Base-by-base conservation (phyloP, 495 filamentous ascomycete species). In the Viridothelium virens region DNA sequence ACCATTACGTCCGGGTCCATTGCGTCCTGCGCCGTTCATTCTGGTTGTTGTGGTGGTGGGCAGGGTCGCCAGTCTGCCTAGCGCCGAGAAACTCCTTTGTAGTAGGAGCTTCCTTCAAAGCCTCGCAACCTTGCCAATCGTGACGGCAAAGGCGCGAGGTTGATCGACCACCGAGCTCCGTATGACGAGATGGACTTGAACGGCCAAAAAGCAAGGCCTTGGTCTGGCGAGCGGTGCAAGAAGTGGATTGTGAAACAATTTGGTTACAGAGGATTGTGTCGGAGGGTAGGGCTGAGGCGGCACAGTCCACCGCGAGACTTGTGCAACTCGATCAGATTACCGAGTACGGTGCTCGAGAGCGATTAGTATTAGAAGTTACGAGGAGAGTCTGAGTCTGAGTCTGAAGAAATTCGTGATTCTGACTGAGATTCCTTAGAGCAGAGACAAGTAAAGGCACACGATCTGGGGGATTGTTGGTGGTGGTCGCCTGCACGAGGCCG, bases 11-110 rank as follows among this genome's bases (percentile, higher is more conserved):
- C 39, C 63, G 16, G 63, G 63, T 33, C 34, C 39, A 53, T 65
- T 47, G 63, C 53, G 53, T 7, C 53, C 53, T 59, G 53, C 53
- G 53, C 53, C 53, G 31, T 59, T 59, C 53, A 59, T 59, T 59
- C 53, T 59, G 53, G 3, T 59, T 10, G 53, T 59, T 7, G 18
- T 59, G 5, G 53, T 34, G 5, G 53, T 34, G 4, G 53, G 33
- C 7, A 9, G 18, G 6, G 18, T 59, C 2, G 53, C 31, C 53
- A 59, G 31, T 59, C 53, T 36, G 18, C 31, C 25, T 34, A 36
- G 31, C 53, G 53, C 53, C 31, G 53, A 14, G 53, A 59, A 18
- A 10, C 25, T 18, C 25, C 31, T 31, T 14, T 9, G 3, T 18
- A 7, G 10, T 7, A 59, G 53, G 53, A 59, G 4, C 53, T 18